These are phyloP conservation scores for Salmacisia buchloeana DNA, from an alignment of 1,284 basidiomycete species.

Conservation along the genomic window DNA sequence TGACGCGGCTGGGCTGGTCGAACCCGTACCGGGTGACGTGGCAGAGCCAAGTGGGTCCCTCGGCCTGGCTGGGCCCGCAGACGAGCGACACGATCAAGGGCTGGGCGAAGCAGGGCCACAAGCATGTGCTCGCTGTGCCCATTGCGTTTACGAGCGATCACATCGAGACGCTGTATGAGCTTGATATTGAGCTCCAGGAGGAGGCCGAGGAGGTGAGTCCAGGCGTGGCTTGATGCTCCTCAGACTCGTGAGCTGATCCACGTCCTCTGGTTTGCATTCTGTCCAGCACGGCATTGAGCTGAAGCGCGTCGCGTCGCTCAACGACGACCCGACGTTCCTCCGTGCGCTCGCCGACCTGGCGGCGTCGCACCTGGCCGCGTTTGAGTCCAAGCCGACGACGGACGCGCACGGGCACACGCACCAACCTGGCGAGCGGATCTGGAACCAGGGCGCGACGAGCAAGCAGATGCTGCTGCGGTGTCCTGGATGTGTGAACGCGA, in stretches of 20 bases:
- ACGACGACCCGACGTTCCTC: slow-evolving; percentile 94
- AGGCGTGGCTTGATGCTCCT: neutral
- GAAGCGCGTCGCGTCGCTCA: slow-evolving; percentile 87
- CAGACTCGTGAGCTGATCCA: slow-evolving; percentile 7
- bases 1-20: slow-evolving; percentile 43
- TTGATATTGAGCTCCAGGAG: slow-evolving; percentile 87
- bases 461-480: slow-evolving; percentile 81
- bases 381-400: slow-evolving; percentile 14
- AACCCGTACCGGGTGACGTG: slow-evolving; percentile 78
- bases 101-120: slow-evolving; percentile 77
- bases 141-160: slow-evolving; percentile 99
- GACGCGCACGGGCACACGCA: slow-evolving; percentile 16
- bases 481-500: slow-evolving; percentile 83
- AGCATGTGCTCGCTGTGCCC: slow-evolving; percentile 81
- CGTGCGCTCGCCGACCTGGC: slow-evolving; percentile 92
- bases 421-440: slow-evolving; percentile 25
- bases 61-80: slow-evolving; percentile 97
- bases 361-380: slow-evolving; percentile 63
- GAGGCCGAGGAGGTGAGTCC: slow-evolving; percentile 76
- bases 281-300: slow-evolving; percentile 80
- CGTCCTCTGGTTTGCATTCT: slow-evolving; percentile 13
- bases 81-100: slow-evolving; percentile 88
- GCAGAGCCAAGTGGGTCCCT: slow-evolving; percentile 97
- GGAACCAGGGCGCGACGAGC: slow-evolving; percentile 56
- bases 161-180: slow-evolving; percentile 95